A percentile compares a stretch with the other conserved stretches of the same genome.
Evolutionary conservation across 179 eudicot genomes (phyloP).

Genomic region (Gypsophila paniculata): DNA sequence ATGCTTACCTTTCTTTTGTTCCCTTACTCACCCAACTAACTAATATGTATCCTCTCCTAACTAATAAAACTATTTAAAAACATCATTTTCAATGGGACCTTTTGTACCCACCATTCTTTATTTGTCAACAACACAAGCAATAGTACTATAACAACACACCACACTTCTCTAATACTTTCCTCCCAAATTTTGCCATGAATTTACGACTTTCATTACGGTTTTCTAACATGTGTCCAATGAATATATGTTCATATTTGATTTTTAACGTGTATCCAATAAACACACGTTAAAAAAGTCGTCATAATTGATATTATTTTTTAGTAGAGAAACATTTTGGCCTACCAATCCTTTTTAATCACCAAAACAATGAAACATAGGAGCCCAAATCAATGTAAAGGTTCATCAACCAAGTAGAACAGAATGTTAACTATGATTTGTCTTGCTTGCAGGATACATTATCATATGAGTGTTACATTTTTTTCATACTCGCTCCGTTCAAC

Average conservation of each 20-base stretch:
- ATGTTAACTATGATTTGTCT: conserved; percentile 4
- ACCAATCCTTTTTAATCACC: conserved; percentile 25
- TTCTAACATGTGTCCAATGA: too few species aligned
- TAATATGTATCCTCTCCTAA: conserved; percentile 26
- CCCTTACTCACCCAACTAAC: conserved; percentile 30
- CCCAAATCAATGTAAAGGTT: conserved; percentile 21
- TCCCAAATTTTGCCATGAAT: neutral
- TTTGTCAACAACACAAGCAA: conserved; percentile 32
- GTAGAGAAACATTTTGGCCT: conserved; percentile 2
- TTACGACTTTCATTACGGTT: neutral
- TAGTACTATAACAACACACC: conserved; percentile 5
- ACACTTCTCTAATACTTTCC: neutral
- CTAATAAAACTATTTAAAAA: conserved; percentile 19
- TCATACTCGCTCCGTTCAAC: neutral
- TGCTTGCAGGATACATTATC: conserved; percentile 13
- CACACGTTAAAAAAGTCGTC: too few species aligned
- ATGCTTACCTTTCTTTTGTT: conserved; percentile 19
- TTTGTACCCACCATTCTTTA: conserved; percentile 32
- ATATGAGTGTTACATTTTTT: conserved; percentile 16
- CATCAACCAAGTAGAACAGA: conserved; percentile 17
- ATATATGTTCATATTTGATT: too few species aligned
- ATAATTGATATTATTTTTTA: neutral
- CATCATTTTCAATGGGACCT: conserved; percentile 31
- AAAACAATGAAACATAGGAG: conserved; percentile 26
- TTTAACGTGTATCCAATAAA: too few species aligned